Percentiles rank a stretch among this genome's conserved stretches.
Conservation (phyloP, 202 grass and related monocot genomes). For the Cymbopogon flexuosus region DNA sequence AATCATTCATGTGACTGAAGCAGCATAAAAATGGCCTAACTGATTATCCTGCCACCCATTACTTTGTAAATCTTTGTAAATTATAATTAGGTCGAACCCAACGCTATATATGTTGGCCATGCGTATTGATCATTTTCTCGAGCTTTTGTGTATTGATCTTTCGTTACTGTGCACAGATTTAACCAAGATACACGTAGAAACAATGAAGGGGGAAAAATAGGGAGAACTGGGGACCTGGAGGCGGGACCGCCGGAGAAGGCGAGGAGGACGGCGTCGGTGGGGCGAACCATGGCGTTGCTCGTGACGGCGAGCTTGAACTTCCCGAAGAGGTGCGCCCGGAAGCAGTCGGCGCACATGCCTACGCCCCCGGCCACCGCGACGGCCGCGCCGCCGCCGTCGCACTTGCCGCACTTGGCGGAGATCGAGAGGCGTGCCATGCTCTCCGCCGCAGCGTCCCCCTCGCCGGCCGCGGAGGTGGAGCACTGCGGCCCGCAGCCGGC, state of each 20-base stretch:
- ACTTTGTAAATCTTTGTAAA: background rate
- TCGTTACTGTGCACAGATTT: background rate
- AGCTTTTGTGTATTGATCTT: background rate
- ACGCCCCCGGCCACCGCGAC: slow-evolving; percentile 40
- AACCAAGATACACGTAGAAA: background rate
- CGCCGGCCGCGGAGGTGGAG: slow-evolving; percentile 22
- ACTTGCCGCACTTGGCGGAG: slow-evolving; percentile 56
- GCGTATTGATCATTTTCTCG: background rate
- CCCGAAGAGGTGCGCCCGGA: slow-evolving; percentile 57
- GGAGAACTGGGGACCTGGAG: slow-evolving; percentile 49
- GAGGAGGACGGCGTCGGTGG: slow-evolving; percentile 77
- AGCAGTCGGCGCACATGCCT: slow-evolving; percentile 56
- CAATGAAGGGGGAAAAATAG: background rate
- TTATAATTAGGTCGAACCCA: background rate
- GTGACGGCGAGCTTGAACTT: slow-evolving; percentile 94
- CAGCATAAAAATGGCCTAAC: background rate
- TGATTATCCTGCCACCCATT: background rate
- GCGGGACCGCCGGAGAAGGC: slow-evolving; percentile 88
- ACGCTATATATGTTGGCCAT: background rate
- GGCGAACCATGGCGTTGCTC: slow-evolving; percentile 84
- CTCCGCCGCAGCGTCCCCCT: slow-evolving; percentile 11
- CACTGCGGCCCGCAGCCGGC: slow-evolving; percentile 49
- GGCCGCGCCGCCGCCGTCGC: slow-evolving; percentile 38
- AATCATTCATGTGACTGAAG: background rate
- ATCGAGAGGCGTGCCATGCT: slow-evolving; percentile 29